Conservation (phyloP, 345 rosid genomes). For the Corchorus capsularis region DNA sequence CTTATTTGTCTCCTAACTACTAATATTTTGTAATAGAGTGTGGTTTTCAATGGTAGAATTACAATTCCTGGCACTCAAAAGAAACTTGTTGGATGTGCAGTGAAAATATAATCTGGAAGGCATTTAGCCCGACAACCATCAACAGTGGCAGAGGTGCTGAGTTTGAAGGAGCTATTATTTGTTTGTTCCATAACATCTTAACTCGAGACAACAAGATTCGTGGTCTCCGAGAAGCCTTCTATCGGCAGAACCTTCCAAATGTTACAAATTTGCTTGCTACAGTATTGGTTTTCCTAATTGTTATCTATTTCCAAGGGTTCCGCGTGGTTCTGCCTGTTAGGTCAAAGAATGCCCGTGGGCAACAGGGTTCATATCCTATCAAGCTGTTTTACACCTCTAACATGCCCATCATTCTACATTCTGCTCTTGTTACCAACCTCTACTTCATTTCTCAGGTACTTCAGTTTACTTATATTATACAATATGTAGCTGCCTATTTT, state of each 20-base stretch:
- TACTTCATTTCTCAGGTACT: slow-evolving; percentile 75
- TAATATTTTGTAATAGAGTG: background rate
- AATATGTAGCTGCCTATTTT: background rate
- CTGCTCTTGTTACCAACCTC: slow-evolving; percentile 75
- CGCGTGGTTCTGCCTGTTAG: slow-evolving; percentile 76
- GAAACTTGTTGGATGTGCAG: slow-evolving; percentile 31
- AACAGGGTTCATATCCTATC: slow-evolving; percentile 77
- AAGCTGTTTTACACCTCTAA: slow-evolving; percentile 81
- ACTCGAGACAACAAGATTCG: slow-evolving; percentile 60
- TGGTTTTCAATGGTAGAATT: slow-evolving; percentile 9
- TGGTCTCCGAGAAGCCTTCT: slow-evolving; percentile 72
- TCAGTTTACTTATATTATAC: background rate
- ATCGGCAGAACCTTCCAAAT: slow-evolving; percentile 74
- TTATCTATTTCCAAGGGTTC: slow-evolving; percentile 78
- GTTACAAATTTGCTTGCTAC: slow-evolving; percentile 78
- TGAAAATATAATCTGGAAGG: slow-evolving; percentile 75
- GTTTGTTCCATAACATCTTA: slow-evolving; percentile 62
- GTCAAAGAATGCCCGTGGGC: slow-evolving; percentile 77
- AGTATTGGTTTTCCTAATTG: slow-evolving; percentile 57
- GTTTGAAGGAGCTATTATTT: slow-evolving; percentile 79
- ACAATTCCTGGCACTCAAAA: background rate
- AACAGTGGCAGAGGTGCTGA: slow-evolving; percentile 80
- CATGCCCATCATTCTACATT: slow-evolving; percentile 85
- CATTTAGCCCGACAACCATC: slow-evolving; percentile 76
- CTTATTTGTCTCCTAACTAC: background rate